Evolutionary conservation across 306 rosid genomes (phyloP).

Genomic region (Castanea sativa): DNA sequence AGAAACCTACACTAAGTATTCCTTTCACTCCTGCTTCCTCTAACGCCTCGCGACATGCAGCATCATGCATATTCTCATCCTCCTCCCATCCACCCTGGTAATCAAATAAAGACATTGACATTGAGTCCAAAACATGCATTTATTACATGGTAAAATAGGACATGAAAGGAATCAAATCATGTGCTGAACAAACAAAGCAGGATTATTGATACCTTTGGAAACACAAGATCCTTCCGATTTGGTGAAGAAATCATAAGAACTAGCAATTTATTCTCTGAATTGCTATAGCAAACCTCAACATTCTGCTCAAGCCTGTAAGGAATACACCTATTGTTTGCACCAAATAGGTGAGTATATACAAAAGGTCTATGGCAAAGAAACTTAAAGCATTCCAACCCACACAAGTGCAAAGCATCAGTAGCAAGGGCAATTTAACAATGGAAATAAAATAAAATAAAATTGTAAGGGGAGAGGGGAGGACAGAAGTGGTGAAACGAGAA

Average conservation of each 20-base stretch:
- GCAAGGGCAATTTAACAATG: neutral
- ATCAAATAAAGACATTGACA: slow-evolving; percentile 5
- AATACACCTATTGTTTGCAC: slow-evolving; percentile 26
- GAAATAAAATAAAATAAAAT: neutral
- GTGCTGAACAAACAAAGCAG: neutral
- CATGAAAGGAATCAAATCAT: neutral
- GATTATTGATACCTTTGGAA: slow-evolving; percentile 34
- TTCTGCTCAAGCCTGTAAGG: slow-evolving; percentile 28
- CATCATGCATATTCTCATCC: slow-evolving; percentile 32
- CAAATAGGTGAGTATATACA: neutral
- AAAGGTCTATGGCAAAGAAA: too few species aligned
- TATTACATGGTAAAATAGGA: neutral
- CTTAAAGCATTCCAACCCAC: neutral
- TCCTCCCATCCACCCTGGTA: slow-evolving; percentile 45
- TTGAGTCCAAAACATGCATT: neutral
- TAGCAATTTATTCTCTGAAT: slow-evolving; percentile 21
- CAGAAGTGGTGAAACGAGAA: neutral
- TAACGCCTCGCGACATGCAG: slow-evolving; percentile 35
- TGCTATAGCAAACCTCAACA: slow-evolving; percentile 4
- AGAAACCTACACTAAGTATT: slow-evolving; percentile 28
- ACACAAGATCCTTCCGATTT: slow-evolving; percentile 36
- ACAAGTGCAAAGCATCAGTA: neutral
- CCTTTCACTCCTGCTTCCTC: slow-evolving; percentile 45
- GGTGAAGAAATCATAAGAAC: slow-evolving; percentile 43
- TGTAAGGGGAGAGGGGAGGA: neutral